Conservation (phyloP, 768 basidiomycete genomes). For the Podaxis rugospora region DNA sequence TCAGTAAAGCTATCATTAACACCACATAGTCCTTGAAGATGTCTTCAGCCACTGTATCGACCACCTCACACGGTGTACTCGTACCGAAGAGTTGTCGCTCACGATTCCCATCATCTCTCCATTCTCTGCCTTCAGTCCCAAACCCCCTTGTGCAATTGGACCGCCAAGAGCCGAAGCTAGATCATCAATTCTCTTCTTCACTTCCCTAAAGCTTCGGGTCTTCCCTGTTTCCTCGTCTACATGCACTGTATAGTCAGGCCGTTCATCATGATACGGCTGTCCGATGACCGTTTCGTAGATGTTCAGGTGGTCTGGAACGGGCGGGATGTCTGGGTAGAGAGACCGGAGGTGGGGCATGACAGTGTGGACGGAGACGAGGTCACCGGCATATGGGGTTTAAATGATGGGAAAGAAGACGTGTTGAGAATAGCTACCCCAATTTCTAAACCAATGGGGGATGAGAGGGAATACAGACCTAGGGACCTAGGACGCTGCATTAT, state of each 20-base stretch:
- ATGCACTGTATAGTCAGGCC: constrained; percentile 50
- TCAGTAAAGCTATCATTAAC: constrained; percentile 25
- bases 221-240: constrained; percentile 52
- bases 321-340: constrained; percentile 41
- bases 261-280: constrained; percentile 46
- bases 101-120: constrained; percentile 65
- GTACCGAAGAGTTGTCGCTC: constrained; percentile 62
- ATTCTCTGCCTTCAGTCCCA: constrained; percentile 42
- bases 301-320: constrained; percentile 47
- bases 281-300: constrained; percentile 49
- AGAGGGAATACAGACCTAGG: too few relatives aligned
- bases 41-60: background rate
- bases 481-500: too few relatives aligned
- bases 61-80: constrained; percentile 10
- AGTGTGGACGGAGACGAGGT: background rate
- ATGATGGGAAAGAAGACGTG: background rate
- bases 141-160: constrained; percentile 43
- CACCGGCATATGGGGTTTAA: background rate
- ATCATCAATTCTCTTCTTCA: constrained; percentile 46
- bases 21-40: constrained; percentile 28
- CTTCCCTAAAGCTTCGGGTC: constrained; percentile 40
- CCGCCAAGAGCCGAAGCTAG: constrained; percentile 51
- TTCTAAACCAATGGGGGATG: too few relatives aligned
- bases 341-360: constrained; percentile 53
- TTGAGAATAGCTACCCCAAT: background rate